Conservation (phyloP, 371 early-diverging fungal species). For the Mucor saturninus region DNA sequence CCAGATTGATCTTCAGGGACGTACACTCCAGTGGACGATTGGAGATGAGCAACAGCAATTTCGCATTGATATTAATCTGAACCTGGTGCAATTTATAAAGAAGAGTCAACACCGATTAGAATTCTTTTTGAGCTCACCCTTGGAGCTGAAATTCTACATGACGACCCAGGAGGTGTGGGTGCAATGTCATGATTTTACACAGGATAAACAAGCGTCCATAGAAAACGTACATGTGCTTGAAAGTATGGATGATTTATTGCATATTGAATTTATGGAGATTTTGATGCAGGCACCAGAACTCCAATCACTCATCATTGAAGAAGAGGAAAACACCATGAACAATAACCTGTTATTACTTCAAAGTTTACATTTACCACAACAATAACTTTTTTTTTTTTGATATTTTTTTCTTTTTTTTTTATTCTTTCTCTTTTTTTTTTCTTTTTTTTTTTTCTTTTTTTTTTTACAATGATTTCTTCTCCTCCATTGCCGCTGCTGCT, state of each 20-base stretch:
- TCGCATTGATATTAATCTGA: slow-evolving; percentile 67
- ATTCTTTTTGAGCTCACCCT: slow-evolving; percentile 24
- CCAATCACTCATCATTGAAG: slow-evolving; percentile 24
- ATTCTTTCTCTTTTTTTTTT: slow-evolving; percentile 1
- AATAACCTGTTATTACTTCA: slow-evolving; percentile 26
- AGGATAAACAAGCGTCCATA: slow-evolving; percentile 61
- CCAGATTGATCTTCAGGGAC: slow-evolving; percentile 52
- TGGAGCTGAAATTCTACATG: slow-evolving; percentile 56
- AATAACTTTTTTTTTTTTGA: background rate
- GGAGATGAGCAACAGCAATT: slow-evolving; percentile 59
- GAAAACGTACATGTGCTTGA: slow-evolving; percentile 41
- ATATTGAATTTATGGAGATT: slow-evolving; percentile 31
- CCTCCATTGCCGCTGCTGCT: slow-evolving; percentile 3
- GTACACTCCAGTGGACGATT: slow-evolving; percentile 65
- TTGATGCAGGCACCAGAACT: slow-evolving; percentile 29
- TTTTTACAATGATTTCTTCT: background rate
- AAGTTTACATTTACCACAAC: slow-evolving; percentile 27
- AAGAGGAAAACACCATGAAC: slow-evolving; percentile 19
- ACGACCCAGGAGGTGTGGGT: slow-evolving; percentile 49
- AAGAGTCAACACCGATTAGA: slow-evolving; percentile 13
- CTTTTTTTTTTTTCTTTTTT: slow-evolving; percentile 25
- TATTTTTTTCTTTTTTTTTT: background rate
- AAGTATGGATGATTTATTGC: slow-evolving; percentile 35
- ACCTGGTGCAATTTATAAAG: slow-evolving; percentile 55
- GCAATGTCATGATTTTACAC: slow-evolving; percentile 75